Conservation (phyloP, 2,329 filamentous ascomycete species). For the Aspergillus ustus region DNA sequence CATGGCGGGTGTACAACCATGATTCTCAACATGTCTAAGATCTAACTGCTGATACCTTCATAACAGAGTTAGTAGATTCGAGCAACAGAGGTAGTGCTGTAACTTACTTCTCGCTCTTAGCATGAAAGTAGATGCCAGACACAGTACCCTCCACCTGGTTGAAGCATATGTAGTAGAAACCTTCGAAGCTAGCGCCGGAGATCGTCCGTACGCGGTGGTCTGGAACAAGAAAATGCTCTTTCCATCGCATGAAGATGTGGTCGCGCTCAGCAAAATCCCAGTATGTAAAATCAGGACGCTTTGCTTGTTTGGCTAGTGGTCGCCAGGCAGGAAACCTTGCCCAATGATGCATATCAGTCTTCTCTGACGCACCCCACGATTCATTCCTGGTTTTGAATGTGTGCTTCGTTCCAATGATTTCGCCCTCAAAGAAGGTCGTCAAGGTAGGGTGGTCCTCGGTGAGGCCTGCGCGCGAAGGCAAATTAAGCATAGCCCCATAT, state of each 20-base stretch:
- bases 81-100: neutral
- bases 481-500: conserved; percentile 11
- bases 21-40: conserved; percentile 83
- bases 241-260: conserved; percentile 98
- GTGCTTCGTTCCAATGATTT: conserved; percentile 95
- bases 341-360: conserved; percentile 93
- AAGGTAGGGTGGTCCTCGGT: conserved; percentile 97
- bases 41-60: conserved; percentile 88
- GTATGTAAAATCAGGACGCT: conserved; percentile 62
- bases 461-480: conserved; percentile 63
- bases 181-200: conserved; percentile 92
- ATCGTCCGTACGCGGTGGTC: conserved; percentile 92
- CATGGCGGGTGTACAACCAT: conserved; percentile 80
- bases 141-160: conserved; percentile 87
- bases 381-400: conserved; percentile 89
- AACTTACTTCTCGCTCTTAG: conserved; percentile 93
- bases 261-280: conserved; percentile 78
- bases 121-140: conserved; percentile 95
- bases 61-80: neutral
- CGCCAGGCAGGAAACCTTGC: conserved; percentile 85
- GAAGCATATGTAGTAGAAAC: conserved; percentile 99
- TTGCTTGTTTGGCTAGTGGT: conserved; percentile 70
- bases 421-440: conserved; percentile 97
- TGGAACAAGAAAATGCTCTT: conserved; percentile 95
- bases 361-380: conserved; percentile 88